Evolutionary conservation across 1,284 basidiomycete species (phyloP).

Genomic region (Polyporus tsugae): DNA sequence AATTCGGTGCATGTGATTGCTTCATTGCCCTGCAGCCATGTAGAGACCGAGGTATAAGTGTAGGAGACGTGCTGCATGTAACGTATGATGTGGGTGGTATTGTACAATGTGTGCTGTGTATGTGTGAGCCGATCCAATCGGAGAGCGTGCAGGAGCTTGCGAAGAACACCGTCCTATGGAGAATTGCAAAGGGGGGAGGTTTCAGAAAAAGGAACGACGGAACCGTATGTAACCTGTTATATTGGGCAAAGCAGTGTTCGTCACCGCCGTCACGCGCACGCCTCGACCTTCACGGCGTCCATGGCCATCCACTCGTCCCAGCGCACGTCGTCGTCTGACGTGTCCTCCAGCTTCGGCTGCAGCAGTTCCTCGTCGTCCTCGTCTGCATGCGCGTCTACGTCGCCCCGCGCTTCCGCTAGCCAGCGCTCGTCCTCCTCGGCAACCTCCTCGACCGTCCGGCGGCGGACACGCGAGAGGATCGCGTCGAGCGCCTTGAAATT

Average conservation of each 20-base stretch:
- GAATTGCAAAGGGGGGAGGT: background rate
- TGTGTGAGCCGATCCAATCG: conserved; percentile 23
- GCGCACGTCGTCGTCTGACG: conserved; percentile 35
- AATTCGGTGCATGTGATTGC: conserved; percentile 10
- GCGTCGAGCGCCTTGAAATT: conserved; percentile 89
- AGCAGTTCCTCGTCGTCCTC: conserved; percentile 29
- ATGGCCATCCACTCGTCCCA: conserved; percentile 42
- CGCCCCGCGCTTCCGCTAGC: conserved; percentile 19
- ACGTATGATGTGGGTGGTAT: conserved; percentile 23
- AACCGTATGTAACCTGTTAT: conserved; percentile 10
- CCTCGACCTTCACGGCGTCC: conserved; percentile 30
- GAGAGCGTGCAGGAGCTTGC: conserved; percentile 5
- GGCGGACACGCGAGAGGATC: conserved; percentile 78
- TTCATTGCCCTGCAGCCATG: conserved; percentile 1
- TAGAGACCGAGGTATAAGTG: conserved; percentile 10
- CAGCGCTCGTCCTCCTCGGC: conserved; percentile 33
- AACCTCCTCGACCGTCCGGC: conserved; percentile 63
- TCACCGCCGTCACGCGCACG: conserved; percentile 12
- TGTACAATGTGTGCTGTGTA: conserved; percentile 33
- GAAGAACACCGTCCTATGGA: background rate
- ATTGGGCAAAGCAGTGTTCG: conserved; percentile 2
- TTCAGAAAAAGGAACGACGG: background rate
- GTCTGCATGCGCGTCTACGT: conserved; percentile 21
- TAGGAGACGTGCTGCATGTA: background rate
- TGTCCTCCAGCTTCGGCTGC: conserved; percentile 27